Evolutionary conservation across 495 filamentous ascomycete species (phyloP), one percentile per base, ranked within the genome.

Genomic region (Penicillium flavigenum): DNA sequence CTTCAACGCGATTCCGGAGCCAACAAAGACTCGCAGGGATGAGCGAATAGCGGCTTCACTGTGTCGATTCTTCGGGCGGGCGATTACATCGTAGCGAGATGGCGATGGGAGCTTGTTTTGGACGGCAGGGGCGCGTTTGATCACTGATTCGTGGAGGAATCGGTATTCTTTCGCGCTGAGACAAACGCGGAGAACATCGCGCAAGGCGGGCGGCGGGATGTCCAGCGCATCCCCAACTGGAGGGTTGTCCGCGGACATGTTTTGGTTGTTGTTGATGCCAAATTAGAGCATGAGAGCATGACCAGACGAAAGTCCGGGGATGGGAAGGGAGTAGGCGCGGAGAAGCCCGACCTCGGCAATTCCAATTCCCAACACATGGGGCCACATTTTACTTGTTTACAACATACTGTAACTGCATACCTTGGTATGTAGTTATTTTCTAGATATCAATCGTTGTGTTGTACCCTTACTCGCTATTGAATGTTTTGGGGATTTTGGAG

Each of bases 131-230:
- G 86, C 83, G 38, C 86, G 86, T 59, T 86, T 89, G 53, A 88
- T 79, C 34, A 91, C 81, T 62, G 89, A 87, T 65, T 85, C 85
- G 72, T 96, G 89, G 22, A 96, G 82, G 3, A 86, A 76, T 59
- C 87, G 83, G 73, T 96, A 96, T 67, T 96, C 92, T 70, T 86
- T 85, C 45, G 88, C 86, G 71, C 87, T 92, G 45, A 96, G 82
- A 55, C 86, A 90, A 72, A 94, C 87, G 60, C 91, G 84, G 51
- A 96, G 79, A 41, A 88, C 86, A 72, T 91, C 92, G 72, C 88
- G 89, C 29, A 76, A 58, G 7, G 71, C 26, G 0, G 68, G 65
- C 0, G 72, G 65, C 41, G 65, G 59, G 19, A 72, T 29, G 31
- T 64, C 63, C 14, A 44, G 43, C 9, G 29, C 32, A 32, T 60